These are phyloP conservation scores for Ocimum tenuiflorum DNA, from an alignment of 257 asterid genomes.

Conservation along the genomic window DNA sequence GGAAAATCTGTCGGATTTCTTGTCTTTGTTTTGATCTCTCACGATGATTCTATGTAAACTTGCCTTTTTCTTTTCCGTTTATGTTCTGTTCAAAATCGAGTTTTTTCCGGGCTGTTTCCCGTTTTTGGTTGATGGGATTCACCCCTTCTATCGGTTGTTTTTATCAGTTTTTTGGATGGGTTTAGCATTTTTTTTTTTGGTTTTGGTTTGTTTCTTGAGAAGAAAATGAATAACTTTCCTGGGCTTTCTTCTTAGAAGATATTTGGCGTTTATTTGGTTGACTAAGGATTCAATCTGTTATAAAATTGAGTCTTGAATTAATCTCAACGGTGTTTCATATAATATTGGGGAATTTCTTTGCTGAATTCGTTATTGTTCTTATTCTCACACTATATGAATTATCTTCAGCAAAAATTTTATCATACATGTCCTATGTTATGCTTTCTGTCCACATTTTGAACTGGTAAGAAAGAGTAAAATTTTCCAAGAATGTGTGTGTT, in stretches of 20 bases:
- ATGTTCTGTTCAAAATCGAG: slow-evolving; percentile 17
- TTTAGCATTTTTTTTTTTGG: slow-evolving; percentile 7
- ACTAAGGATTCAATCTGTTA: slow-evolving; percentile 8
- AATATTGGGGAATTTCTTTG: background rate
- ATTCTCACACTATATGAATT: background rate
- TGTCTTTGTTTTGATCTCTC: slow-evolving; percentile 21
- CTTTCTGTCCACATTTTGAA: background rate
- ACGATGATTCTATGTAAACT: slow-evolving; percentile 6
- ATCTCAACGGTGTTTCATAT: background rate
- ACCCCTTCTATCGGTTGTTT: background rate
- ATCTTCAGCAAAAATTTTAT: background rate
- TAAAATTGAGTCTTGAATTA: background rate
- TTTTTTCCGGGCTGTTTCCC: background rate
- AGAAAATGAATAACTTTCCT: background rate
- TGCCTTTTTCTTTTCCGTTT: background rate
- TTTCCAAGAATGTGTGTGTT: background rate
- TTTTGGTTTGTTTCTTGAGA: background rate
- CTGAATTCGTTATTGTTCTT: background rate
- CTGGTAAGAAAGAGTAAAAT: background rate
- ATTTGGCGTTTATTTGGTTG: slow-evolving; percentile 4
- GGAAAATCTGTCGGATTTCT: slow-evolving; percentile 29
- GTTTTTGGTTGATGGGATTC: slow-evolving; percentile 6
- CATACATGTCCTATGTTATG: background rate
- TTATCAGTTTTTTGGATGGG: slow-evolving; percentile 9
- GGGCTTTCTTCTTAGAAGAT: background rate